Percentiles rank a stretch among this genome's conserved stretches.
These are phyloP conservation scores for Trichoderma asperelloides DNA, from an alignment of 495 filamentous ascomycete species.

Conservation along the genomic window DNA sequence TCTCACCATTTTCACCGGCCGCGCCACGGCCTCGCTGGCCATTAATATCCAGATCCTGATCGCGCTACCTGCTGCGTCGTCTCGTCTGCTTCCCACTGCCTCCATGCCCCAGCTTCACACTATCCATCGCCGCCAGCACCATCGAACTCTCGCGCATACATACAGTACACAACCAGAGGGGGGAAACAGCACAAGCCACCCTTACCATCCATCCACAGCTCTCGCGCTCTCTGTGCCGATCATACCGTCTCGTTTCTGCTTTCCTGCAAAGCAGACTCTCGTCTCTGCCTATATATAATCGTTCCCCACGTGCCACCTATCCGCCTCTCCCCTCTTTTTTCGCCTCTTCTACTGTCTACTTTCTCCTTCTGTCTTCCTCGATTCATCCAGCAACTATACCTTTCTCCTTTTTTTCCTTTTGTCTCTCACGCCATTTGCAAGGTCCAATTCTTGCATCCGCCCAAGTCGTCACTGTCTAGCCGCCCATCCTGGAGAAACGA, in stretches of 20 bases:
- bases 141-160: background rate
- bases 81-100: background rate
- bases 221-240: background rate
- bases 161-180: no score
- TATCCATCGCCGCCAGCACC: background rate
- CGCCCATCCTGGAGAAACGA: background rate
- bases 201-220: background rate
- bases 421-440: background rate
- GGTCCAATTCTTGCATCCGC: background rate
- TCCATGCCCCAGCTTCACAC: background rate
- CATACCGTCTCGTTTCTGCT: background rate
- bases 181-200: background rate
- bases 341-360: background rate
- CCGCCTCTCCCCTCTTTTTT: background rate
- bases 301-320: background rate
- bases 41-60: slow-evolving; percentile 1
- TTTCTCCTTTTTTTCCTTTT: background rate
- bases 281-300: background rate
- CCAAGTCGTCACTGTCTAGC: background rate
- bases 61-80: background rate
- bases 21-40: background rate
- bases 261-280: background rate
- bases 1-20: background rate
- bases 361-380: background rate
- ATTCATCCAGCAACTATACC: background rate